phyloP scores from a whole-genome alignment of 768 basidiomycete genomes.

The Tylopilus sp. region DNA sequence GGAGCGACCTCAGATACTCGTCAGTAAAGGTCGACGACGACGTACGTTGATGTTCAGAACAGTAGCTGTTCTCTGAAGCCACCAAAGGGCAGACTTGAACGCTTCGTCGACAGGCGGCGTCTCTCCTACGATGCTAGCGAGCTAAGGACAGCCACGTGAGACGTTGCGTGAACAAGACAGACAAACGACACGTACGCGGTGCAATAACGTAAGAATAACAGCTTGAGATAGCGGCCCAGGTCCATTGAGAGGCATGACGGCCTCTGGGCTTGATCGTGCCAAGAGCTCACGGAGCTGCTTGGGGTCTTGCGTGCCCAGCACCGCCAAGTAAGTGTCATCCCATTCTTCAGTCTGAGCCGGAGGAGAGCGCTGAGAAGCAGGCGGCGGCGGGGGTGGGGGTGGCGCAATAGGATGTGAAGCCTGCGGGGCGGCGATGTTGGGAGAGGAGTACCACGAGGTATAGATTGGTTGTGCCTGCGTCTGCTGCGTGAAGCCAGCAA shows the following conservation, averaged over 20 bases:
- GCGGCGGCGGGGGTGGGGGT: slow-evolving; percentile 45
- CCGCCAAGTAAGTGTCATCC: slow-evolving; percentile 79
- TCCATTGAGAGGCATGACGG: slow-evolving; percentile 75
- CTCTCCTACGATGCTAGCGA: slow-evolving; percentile 72
- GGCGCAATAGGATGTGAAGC: slow-evolving; percentile 77
- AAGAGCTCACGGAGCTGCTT: slow-evolving; percentile 73
- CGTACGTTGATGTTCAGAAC: slow-evolving; percentile 70
- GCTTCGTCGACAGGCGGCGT: slow-evolving; percentile 73
- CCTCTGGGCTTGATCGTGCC: slow-evolving; percentile 69
- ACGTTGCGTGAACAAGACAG: background rate
- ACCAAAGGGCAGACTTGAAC: slow-evolving; percentile 83
- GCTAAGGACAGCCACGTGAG: slow-evolving; percentile 37
- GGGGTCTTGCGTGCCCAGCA: slow-evolving; percentile 71
- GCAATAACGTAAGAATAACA: slow-evolving; percentile 78
- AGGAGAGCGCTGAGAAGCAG: slow-evolving; percentile 46
- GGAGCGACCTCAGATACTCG: background rate
- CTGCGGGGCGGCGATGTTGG: slow-evolving; percentile 73
- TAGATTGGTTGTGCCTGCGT: slow-evolving; percentile 31
- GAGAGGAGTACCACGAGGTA: slow-evolving; percentile 53
- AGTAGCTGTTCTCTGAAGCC: slow-evolving; percentile 73
- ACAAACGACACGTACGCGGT: slow-evolving; percentile 54
- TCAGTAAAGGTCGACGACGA: slow-evolving; percentile 6
- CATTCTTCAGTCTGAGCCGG: slow-evolving; percentile 69
- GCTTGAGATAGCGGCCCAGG: slow-evolving; percentile 75
- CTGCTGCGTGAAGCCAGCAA: slow-evolving; percentile 29